A percentile compares a stretch with the other conserved stretches of the same genome.
These are phyloP conservation scores for Zarea fungicola DNA, from an alignment of 2,329 filamentous ascomycete species.

Conservation along the genomic window DNA sequence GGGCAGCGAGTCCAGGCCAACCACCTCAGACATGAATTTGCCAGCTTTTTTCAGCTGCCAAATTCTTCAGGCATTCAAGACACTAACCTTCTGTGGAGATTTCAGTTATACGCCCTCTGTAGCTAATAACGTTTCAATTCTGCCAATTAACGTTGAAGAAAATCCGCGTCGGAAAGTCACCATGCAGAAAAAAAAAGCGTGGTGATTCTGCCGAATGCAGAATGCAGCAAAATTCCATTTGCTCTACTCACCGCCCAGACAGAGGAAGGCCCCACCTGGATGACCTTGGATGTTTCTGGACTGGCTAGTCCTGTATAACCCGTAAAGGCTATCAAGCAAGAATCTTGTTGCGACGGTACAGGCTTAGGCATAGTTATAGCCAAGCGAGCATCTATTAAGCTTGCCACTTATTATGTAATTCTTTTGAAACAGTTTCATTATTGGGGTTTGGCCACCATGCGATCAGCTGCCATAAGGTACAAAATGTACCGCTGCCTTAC, in stretches of 20 bases:
- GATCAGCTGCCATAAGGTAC: no score
- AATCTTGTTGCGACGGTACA: no score
- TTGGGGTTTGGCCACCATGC: no score
- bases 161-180: not conserved
- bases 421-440: no score
- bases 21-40: not conserved
- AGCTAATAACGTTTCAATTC: not conserved
- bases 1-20: conserved; percentile 1
- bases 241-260: not conserved
- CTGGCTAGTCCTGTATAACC: no score
- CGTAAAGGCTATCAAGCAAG: no score
- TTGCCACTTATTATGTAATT: no score
- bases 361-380: no score
- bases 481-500: no score
- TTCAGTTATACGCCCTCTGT: not conserved
- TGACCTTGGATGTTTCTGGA: no score
- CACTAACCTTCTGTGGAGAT: conserved; percentile 1
- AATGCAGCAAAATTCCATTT: not conserved
- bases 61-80: not conserved
- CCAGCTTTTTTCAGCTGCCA: not conserved
- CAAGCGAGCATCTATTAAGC: no score
- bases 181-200: conserved; percentile 6
- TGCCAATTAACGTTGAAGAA: not conserved
- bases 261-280: no score
- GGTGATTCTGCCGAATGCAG: conserved; percentile 7